A percentile compares a stretch with the other conserved stretches of the same genome.
Conservation (phyloP, 345 rosid species). For the Alliaria petiolata region DNA sequence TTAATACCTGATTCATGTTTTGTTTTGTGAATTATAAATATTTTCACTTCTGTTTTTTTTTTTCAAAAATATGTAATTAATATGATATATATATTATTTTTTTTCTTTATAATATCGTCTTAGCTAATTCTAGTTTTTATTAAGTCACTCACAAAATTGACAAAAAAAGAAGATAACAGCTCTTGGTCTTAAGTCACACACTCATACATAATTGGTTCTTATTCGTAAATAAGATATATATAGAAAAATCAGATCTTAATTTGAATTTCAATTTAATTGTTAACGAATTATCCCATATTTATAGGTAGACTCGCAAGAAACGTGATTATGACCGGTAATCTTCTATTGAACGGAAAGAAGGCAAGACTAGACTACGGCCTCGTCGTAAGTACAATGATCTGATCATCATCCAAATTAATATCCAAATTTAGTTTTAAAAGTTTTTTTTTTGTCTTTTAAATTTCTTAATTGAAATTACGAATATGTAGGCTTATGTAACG, state of each 20-base stretch:
- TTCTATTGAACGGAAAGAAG: slow-evolving; percentile 87
- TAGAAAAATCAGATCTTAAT: not conserved
- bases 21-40: not conserved
- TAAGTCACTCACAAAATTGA: not conserved
- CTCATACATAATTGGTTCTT: not conserved
- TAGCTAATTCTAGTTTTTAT: not conserved
- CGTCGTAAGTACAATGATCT: slow-evolving; percentile 48
- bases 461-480: not conserved
- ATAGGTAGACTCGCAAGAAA: slow-evolving; percentile 93
- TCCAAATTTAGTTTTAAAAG: not conserved
- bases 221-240: not conserved
- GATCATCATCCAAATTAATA: not conserved
- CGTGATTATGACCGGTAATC: slow-evolving; percentile 88
- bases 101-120: not conserved
- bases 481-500: slow-evolving; percentile 46
- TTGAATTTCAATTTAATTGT: not conserved
- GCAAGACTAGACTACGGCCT: slow-evolving; percentile 55
- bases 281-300: not conserved
- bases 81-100: no score
- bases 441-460: not conserved
- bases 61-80: no score
- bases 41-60: not conserved
- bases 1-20: not conserved
- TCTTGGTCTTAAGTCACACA: not conserved
- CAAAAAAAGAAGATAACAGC: not conserved